Base-by-base conservation (phyloP, 306 rosid genomes). In the Inga oerstediana region DNA sequence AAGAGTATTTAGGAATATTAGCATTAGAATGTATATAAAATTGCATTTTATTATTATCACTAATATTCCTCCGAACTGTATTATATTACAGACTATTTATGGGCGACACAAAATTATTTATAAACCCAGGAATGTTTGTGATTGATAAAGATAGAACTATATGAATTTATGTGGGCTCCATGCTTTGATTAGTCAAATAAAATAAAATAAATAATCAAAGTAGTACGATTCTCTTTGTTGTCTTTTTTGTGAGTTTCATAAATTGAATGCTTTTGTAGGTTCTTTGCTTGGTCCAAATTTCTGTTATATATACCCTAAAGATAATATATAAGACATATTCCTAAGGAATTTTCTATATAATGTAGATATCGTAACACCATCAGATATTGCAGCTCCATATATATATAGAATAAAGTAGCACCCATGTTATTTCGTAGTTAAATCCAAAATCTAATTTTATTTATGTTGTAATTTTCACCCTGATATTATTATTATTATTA, bases 1-100 rank as follows among this genome's bases (percentile, higher is more conserved):
- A 72, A 67, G 87, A 85, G 83, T 74, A 86, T 88, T 48, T 78
- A 70, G 74, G 93, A 89, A 92, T 86, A 90, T 85, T 80, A 71
- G 80, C 6, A 24, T 64, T 59, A 3, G 12, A 59, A 10, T 59
- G 77, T 45, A 48, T 71, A 64, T 76, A 76, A 65, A 75, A 44
- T 69, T 52, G 24, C 58, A 54, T 46, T 61, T 44, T 79, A 17
- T 58, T 76, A 64, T 62, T 20, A 69, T 54, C 54, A 64, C 44
- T 14, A 37, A 80, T 85, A 85, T 87, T 87, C 87, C 75, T 46
- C 14, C 13, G 79, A 77, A 39, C 82, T 75, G 72, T 59, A 43
- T 44, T 34, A 34, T 22, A 59, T 59, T n/a, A n/a, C 80, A 79
- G 66, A 81, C 80, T 27, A 75, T 66, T 56, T 9, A 44, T 66